These are phyloP conservation scores for Lepidium campestre DNA, from an alignment of 441 rosid genomes.

Conservation along the genomic window DNA sequence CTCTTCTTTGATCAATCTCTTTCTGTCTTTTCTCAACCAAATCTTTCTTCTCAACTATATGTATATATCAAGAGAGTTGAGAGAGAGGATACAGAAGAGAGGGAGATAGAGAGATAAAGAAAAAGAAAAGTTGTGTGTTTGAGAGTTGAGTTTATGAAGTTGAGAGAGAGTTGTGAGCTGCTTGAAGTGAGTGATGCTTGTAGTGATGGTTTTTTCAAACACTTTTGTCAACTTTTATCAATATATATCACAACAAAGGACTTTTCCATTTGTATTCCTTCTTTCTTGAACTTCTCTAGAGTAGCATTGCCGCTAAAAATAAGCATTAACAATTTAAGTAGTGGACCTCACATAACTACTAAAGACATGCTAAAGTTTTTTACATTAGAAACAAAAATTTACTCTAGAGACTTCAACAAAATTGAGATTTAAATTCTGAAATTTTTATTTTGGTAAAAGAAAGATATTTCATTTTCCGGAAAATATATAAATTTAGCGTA, in stretches of 20 bases:
- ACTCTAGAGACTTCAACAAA: background rate
- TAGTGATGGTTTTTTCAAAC: conserved; percentile 44
- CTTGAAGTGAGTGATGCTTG: conserved; percentile 39
- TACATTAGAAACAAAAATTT: background rate
- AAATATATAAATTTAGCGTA: background rate
- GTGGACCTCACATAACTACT: background rate
- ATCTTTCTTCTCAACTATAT: background rate
- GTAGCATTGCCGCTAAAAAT: conserved; percentile 15
- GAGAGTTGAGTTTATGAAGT: conserved; percentile 20
- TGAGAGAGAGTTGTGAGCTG: conserved; percentile 32
- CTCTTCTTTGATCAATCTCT: conserved; percentile 3
- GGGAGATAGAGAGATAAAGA: conserved; percentile 12
- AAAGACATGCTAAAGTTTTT: background rate
- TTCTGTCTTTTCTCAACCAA: background rate
- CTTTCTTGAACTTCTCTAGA: conserved; percentile 22
- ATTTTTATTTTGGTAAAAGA: background rate
- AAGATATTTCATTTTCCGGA: background rate
- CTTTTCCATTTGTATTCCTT: conserved; percentile 17
- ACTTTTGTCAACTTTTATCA: conserved; percentile 11
- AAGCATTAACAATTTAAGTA: conserved; percentile 7
- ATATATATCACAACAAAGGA: conserved; percentile 1
- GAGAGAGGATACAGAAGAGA: background rate
- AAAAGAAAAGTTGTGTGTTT: conserved; percentile 18
- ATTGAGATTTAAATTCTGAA: background rate
- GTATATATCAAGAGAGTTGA: conserved; percentile 1